phyloP scores from a whole-genome alignment of 2,329 filamentous ascomycete species.

The Exophiala viscosa region DNA sequence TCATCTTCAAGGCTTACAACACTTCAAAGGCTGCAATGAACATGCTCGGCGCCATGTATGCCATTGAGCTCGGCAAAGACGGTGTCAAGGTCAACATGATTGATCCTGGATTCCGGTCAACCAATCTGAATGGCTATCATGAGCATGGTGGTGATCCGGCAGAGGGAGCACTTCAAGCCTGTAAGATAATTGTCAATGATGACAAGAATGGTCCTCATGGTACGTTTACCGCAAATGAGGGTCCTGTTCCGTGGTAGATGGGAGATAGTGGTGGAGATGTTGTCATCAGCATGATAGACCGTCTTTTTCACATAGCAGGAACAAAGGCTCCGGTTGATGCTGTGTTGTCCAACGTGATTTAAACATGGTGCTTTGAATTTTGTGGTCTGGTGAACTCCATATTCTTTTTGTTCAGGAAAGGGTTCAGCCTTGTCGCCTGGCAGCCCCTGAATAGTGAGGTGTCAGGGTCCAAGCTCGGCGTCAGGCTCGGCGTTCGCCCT shows the following conservation, averaged over 20 bases:
- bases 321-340: neutral
- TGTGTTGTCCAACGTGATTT: no score
- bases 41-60: slow-evolving; percentile 16
- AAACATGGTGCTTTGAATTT: no score
- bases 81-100: slow-evolving; percentile 23
- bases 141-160: neutral
- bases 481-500: no score
- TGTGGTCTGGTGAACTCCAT: no score
- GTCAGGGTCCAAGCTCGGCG: no score
- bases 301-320: neutral
- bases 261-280: neutral
- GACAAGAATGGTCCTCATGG: slow-evolving; percentile 3
- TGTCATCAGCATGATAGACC: neutral
- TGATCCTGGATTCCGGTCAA: slow-evolving; percentile 16
- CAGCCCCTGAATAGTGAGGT: no score
- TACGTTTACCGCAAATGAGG: neutral
- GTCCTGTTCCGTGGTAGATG: neutral
- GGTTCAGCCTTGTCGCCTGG: no score
- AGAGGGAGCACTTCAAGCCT: slow-evolving; percentile 18
- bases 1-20: slow-evolving; percentile 10
- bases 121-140: slow-evolving; percentile 15
- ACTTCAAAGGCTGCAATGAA: slow-evolving; percentile 21
- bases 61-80: slow-evolving; percentile 18
- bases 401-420: no score
- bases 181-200: slow-evolving; percentile 4